phyloP scores from a whole-genome alignment of 345 rosid species.

The Firmiana major region DNA sequence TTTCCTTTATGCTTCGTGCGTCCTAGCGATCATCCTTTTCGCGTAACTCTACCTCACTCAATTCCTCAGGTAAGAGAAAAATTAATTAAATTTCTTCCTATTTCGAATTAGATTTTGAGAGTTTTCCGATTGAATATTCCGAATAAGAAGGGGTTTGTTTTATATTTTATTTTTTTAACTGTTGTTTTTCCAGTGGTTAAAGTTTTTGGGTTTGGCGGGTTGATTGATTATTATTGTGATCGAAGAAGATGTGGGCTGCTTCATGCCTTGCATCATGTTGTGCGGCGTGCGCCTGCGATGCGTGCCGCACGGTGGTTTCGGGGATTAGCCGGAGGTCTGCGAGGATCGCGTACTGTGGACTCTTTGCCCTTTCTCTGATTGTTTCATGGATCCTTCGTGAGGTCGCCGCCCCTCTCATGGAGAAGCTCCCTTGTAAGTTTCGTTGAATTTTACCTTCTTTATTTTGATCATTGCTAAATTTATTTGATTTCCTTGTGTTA shows the following conservation, averaged over 20 bases:
- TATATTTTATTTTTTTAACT: not conserved
- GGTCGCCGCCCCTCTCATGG: conserved; percentile 99
- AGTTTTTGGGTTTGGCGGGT: conserved; percentile 5
- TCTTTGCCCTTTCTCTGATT: conserved; percentile 83
- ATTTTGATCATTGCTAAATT: not conserved
- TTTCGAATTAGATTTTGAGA: not conserved
- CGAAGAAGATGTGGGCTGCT: conserved; percentile 86
- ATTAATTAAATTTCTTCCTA: not conserved
- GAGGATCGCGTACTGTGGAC: conserved; percentile 94
- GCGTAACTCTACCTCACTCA: not conserved
- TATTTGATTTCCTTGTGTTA: not conserved
- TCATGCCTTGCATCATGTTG: conserved; percentile 99
- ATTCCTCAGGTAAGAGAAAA: conserved; percentile 9
- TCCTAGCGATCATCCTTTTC: not conserved
- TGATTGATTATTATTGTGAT: conserved; percentile 4
- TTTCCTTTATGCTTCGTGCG: not conserved
- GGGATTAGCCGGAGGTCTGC: conserved; percentile 94
- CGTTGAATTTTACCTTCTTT: not conserved
- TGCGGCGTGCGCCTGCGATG: conserved; percentile 94
- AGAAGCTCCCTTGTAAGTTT: conserved; percentile 87
- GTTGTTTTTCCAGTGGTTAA: not conserved
- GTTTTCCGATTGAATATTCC: not conserved
- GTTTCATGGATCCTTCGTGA: conserved; percentile 97
- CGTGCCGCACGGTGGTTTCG: conserved; percentile 82
- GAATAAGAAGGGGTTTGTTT: not conserved